Evolutionary conservation across 2,329 filamentous ascomycete genomes (phyloP).

Genomic region (Fusarium tupiense): DNA sequence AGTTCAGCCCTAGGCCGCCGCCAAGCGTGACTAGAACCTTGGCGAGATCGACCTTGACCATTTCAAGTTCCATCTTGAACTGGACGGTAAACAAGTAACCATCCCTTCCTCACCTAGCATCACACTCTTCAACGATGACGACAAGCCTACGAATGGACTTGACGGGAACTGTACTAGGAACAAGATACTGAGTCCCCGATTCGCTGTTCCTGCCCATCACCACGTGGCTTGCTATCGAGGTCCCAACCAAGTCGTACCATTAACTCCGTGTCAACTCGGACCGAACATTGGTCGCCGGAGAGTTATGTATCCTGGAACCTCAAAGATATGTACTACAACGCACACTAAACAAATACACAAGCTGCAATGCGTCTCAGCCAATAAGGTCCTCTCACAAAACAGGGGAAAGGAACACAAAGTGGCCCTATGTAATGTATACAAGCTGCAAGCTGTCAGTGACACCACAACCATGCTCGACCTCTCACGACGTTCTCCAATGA

Average conservation of each 20-base stretch:
- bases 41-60: background rate
- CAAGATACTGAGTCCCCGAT: background rate
- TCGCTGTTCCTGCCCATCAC: background rate
- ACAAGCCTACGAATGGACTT: too few relatives aligned
- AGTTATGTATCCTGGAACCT: background rate
- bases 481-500: background rate
- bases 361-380: background rate
- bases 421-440: background rate
- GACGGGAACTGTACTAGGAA: background rate
- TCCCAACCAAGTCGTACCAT: background rate
- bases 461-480: background rate
- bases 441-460: conserved; percentile 14
- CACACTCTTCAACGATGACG: background rate
- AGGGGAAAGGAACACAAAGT: background rate
- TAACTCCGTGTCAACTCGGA: background rate
- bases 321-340: background rate
- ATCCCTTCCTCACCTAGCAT: background rate
- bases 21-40: background rate
- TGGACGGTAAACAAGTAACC: background rate
- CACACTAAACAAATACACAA: background rate
- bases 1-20: background rate
- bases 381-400: background rate
- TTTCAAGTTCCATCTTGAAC: background rate
- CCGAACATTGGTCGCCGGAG: background rate
- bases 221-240: background rate